Evolutionary conservation across 352 stramenopile genomes (phyloP).

Genomic region (Globisporangium splendens): DNA sequence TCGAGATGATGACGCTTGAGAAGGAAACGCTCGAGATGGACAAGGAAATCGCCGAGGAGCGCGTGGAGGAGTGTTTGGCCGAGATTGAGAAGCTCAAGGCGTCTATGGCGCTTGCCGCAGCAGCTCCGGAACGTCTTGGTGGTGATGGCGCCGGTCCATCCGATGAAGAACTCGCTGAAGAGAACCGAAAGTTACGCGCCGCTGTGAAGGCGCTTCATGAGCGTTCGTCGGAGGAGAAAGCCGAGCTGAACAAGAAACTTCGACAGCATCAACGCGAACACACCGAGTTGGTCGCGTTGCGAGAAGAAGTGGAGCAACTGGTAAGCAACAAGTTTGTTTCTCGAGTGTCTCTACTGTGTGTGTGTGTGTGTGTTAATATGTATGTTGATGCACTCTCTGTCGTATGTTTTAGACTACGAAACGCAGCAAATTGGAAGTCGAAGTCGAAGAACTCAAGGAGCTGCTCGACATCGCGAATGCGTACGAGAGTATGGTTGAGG

Average conservation of each 20-base stretch:
- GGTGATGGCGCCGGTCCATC: slow-evolving; percentile 12
- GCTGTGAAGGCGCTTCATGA: slow-evolving; percentile 84
- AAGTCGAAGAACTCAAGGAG: slow-evolving; percentile 85
- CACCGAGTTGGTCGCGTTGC: slow-evolving; percentile 53
- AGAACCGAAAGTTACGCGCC: slow-evolving; percentile 81
- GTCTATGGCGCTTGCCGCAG: slow-evolving; percentile 42
- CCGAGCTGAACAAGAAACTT: slow-evolving; percentile 76
- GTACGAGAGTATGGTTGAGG: slow-evolving; percentile 88
- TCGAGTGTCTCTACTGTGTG: not conserved
- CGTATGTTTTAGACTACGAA: slow-evolving; percentile 37
- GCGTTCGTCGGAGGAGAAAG: slow-evolving; percentile 73
- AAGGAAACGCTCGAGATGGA: slow-evolving; percentile 88
- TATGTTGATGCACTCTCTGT: not conserved
- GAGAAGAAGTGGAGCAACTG: slow-evolving; percentile 72
- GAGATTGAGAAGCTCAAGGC: slow-evolving; percentile 78
- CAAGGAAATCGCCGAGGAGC: slow-evolving; percentile 85
- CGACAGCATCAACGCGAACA: slow-evolving; percentile 72
- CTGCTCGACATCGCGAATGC: slow-evolving; percentile 82
- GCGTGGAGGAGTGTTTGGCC: slow-evolving; percentile 63
- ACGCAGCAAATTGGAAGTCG: slow-evolving; percentile 45
- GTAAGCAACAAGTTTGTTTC: slow-evolving; percentile 21
- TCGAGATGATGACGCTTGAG: slow-evolving; percentile 83
- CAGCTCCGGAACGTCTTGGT: slow-evolving; percentile 37
- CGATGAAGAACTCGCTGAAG: slow-evolving; percentile 47
- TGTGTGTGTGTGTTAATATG: slow-evolving; percentile 3